Base-by-base conservation (phyloP, 1,284 basidiomycete species). In the Apiotrichum brassicae region DNA sequence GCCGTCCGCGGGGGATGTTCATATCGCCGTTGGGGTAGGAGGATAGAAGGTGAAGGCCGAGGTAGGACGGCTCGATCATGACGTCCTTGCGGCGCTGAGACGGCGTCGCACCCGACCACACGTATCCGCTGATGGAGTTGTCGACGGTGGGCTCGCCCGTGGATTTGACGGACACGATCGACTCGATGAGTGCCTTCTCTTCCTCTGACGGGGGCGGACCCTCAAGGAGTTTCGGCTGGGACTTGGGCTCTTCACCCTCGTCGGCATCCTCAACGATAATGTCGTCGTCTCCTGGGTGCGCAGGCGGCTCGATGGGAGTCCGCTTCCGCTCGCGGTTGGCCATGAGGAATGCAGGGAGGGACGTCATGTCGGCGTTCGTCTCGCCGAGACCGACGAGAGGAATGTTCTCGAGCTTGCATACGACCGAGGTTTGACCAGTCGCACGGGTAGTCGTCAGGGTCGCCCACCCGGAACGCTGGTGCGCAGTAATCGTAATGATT, bases 341-440 rank as follows among this genome's bases (percentile, higher is more conserved):
- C 66, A 89, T 78, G 39, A 91, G 73, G 28, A 80, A 77, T 0
- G 85, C 86, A 7, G 86, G 81, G 1, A 87, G 69, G 5, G 85
- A 84, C 7, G 83, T 65, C 57, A 84, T 69, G 67, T 93, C 74
- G 24, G 87, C 86, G 57, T 85, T 79, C 4, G 85, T 84, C 63
- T 91, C 87, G 1, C 89, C 90, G 1, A 86, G 77, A 0, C 83
- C 82, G 4, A 90, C 82, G 69, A 90, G 77, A 0, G 89, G 87
- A 1, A 88, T 81, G 66, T 98, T 97, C 68, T 97, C 93, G 28
- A 93, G 71, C 62, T 87, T 83, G 68, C 87, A 89, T n/a, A 97
- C 74, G 65, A 97, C 83, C 24, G 73, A 68, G 1, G 88, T 87
- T 51, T 85, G 84, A 5, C 95, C 95, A 1, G 93, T 97, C 0